A percentile compares a stretch with the other conserved stretches of the same genome.
Conservation (phyloP, 2,329 filamentous ascomycete genomes). For the Ophiocordyceps polyrhachis-furcata region DNA sequence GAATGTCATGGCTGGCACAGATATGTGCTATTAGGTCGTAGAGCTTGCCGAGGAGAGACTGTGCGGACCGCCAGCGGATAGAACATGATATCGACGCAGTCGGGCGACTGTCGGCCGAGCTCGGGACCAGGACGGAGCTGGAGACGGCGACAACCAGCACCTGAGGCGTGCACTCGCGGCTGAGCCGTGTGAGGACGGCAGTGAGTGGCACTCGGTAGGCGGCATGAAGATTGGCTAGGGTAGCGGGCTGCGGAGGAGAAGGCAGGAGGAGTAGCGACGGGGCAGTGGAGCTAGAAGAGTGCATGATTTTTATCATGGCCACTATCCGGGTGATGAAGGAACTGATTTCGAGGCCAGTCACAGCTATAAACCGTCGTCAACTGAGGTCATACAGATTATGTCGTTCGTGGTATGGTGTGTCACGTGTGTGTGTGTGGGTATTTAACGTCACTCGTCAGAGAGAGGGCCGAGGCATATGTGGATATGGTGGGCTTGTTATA, state of each 20-base stretch:
- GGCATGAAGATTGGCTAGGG: conserved; percentile 29
- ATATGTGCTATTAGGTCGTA: conserved; percentile 62
- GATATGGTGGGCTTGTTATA: no score
- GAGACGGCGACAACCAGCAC: conserved; percentile 38
- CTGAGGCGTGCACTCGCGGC: conserved; percentile 8
- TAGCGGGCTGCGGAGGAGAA: conserved; percentile 37
- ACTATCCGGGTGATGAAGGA: background rate
- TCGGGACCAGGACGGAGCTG: conserved; percentile 32
- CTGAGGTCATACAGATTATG: no score
- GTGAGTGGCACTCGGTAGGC: conserved; percentile 42
- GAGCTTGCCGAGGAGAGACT: conserved; percentile 54
- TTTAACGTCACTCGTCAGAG: no score
- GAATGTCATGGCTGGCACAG: conserved; percentile 43
- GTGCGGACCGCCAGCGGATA: conserved; percentile 45
- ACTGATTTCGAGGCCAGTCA: no score
- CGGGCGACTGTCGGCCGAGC: conserved; percentile 16
- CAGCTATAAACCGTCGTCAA: no score
- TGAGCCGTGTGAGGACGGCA: conserved; percentile 31
- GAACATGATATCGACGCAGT: background rate
- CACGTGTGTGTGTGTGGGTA: no score
- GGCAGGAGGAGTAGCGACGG: conserved; percentile 43
- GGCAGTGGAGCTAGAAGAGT: background rate
- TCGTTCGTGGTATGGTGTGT: no score
- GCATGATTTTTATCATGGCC: background rate
- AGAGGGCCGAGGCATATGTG: no score